Evolutionary conservation across 2,329 filamentous ascomycete species (phyloP).

Genomic region (Shiraia bambusicola): DNA sequence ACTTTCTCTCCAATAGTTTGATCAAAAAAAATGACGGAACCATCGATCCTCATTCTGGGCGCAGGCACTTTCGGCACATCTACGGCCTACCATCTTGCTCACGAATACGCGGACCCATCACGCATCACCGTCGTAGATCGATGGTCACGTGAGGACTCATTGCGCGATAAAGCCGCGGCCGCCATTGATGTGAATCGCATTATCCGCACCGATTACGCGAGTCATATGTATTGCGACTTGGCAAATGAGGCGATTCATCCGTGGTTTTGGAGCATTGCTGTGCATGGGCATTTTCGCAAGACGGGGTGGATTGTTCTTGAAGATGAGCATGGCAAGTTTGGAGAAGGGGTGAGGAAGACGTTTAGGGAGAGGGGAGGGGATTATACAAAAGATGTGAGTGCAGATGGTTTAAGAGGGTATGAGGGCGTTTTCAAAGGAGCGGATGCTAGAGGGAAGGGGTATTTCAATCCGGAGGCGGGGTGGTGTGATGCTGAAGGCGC

Average conservation of each 20-base stretch:
- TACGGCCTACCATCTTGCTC: constrained; percentile 64
- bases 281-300: constrained; percentile 53
- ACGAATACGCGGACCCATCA: constrained; percentile 50
- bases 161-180: constrained; percentile 55
- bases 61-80: constrained; percentile 67
- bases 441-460: constrained; percentile 38
- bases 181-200: constrained; percentile 65
- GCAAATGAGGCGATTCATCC: constrained; percentile 44
- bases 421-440: constrained; percentile 38
- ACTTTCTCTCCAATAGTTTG: too few species aligned
- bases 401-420: constrained; percentile 47
- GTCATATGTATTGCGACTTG: constrained; percentile 58
- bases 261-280: constrained; percentile 43
- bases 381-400: constrained; percentile 41
- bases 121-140: constrained; percentile 35
- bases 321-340: constrained; percentile 50
- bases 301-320: constrained; percentile 61
- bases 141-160: constrained; percentile 24
- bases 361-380: constrained; percentile 49
- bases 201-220: constrained; percentile 60
- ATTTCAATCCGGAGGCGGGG: constrained; percentile 55
- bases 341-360: constrained; percentile 56
- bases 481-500: constrained; percentile 57
- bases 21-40: constrained; percentile 4
- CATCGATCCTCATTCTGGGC: constrained; percentile 58